A percentile compares a stretch with the other conserved stretches of the same genome.
These are phyloP conservation scores for Phaffomyces thermotolerans DNA, from an alignment of 805 yeast genomes.

Conservation along the genomic window DNA sequence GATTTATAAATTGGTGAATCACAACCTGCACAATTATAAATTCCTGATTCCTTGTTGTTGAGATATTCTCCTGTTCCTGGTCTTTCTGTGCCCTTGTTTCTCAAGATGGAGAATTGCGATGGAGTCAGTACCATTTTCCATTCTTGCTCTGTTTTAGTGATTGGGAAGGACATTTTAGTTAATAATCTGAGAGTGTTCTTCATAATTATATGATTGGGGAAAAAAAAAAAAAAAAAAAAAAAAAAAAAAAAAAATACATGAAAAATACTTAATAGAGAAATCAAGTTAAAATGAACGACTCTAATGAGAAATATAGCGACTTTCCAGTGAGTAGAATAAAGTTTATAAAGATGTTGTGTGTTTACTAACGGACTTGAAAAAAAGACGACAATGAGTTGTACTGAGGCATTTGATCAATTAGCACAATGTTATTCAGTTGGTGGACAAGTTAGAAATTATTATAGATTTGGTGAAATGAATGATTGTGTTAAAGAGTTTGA, in stretches of 20 bases:
- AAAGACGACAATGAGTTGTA: conserved; percentile 59
- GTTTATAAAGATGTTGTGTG: too few relatives aligned
- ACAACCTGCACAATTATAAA: conserved; percentile 85
- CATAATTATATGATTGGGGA: too few relatives aligned
- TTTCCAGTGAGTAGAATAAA: conserved; percentile 20
- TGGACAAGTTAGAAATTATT: conserved; percentile 79
- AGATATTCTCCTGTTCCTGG: conserved; percentile 36
- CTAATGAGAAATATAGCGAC: conserved; percentile 9
- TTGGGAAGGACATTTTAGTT: background rate
- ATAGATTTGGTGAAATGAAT: conserved; percentile 73
- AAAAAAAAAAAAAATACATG: too few relatives aligned
- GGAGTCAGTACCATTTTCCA: conserved; percentile 80
- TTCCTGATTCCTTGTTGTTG: conserved; percentile 45
- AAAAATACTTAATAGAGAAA: too few relatives aligned
- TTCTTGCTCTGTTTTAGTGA: conserved; percentile 39
- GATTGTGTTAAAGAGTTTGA: conserved; percentile 63
- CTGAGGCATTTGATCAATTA: conserved; percentile 82
- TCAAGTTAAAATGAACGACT: too few relatives aligned
- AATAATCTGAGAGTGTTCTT: background rate
- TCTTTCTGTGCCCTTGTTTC: conserved; percentile 49
- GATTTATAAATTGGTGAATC: conserved; percentile 71
- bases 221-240: too few relatives aligned
- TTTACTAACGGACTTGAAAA: too few relatives aligned
- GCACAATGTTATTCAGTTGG: conserved; percentile 84
- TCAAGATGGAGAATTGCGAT: conserved; percentile 68